Conservation (phyloP, 352 stramenopile genomes). For the Globisporangium emineosum region DNA sequence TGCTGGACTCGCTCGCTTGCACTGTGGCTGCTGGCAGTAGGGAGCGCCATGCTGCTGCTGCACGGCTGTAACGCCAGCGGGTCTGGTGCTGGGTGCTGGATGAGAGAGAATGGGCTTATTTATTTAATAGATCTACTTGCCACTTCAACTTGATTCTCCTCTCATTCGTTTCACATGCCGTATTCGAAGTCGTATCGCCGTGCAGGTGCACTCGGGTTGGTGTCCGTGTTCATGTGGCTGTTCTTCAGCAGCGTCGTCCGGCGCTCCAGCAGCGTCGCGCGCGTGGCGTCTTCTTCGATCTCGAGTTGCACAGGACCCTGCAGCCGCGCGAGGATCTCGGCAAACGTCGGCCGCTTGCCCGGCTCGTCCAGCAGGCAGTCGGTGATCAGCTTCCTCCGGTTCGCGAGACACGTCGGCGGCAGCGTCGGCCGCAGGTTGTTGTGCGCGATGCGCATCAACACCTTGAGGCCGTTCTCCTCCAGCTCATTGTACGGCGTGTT, state of each 20-base stretch:
- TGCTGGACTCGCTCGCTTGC: not conserved
- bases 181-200: not conserved
- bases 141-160: not conserved
- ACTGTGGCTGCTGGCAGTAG: not conserved
- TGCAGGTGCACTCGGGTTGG: not conserved
- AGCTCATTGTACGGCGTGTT: conserved; percentile 81
- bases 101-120: not conserved
- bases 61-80: not conserved
- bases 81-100: not conserved
- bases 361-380: conserved; percentile 70
- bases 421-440: conserved; percentile 73
- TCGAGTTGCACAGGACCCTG: conserved; percentile 78
- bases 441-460: conserved; percentile 78
- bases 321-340: conserved; percentile 64
- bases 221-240: not conserved
- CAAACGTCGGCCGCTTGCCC: conserved; percentile 61
- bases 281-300: conserved; percentile 54
- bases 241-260: conserved; percentile 22
- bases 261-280: conserved; percentile 23
- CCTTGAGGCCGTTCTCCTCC: conserved; percentile 63
- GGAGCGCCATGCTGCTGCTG: conserved; percentile 8
- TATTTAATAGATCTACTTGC: not conserved
- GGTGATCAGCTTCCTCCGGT: conserved; percentile 62
- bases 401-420: conserved; percentile 47
- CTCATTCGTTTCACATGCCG: not conserved